Evolutionary conservation across 192 early-diverging fungal genomes (phyloP), one percentile per base, ranked within the genome.

Genomic region (Rhizophagus clarus): DNA sequence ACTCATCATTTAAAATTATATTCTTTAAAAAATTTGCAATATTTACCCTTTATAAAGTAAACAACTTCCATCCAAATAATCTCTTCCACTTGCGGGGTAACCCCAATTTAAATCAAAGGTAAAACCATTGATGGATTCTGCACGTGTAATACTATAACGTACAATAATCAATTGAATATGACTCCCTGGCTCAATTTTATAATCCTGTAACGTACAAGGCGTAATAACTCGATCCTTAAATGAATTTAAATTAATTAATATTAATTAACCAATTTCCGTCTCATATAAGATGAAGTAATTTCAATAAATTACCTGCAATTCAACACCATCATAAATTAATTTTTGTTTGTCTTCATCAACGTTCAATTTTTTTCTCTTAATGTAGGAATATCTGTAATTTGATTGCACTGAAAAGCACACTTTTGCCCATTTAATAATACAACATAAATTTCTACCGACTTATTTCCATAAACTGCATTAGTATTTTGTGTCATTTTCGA

Each of bases 31-130:
- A n/a, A 71, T 22, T 20, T n/a, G 37, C 6, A 7, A 71, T 45
- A 15, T 9, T 56, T 61, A 67, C 76, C 56, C 47, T 2, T 5
- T 15, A 12, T 77, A 81, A 20, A 81, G 29, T 45, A 81, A 45
- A 56, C 80, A 81, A 56, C 34, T 81, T 28, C 80, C 80, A 60
- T 81, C 64, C 15, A 81, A 47, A 68, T 76, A 81, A 24, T 81
- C 80, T 26, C 15, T n/a, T 32, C 76, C 75, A 12, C 40, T 67
- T 26, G 28, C 29, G 2, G 80, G 80, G 64, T 60, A 81, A 4
- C 60, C 73, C 75, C 80, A 77, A 68, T 8, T 9, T 26, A 81
- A 72, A 69, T 76, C 66, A 66, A 81, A 81, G 1, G 24, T 49
- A 5, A 81, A 47, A 60, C 20, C 60, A 26, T 69, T 75, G 24